Base-by-base conservation (phyloP, 225 moss, liverwort and hornwort species). In the Neckera pumila region DNA sequence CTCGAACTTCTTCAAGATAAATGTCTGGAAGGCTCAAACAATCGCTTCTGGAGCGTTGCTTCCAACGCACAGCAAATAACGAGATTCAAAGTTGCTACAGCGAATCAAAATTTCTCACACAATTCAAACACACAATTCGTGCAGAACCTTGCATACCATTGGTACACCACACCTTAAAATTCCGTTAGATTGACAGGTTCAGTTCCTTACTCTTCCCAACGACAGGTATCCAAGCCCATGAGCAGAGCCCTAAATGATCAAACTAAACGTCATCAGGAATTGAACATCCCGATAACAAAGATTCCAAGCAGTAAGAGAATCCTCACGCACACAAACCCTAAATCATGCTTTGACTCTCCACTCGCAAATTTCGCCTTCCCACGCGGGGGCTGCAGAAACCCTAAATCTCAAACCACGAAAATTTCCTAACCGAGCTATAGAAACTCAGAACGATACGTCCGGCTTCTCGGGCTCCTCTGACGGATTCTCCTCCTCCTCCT, bases 381-480 rank as follows among this genome's bases (percentile, higher is more conserved):
- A 7, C n/a, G 38, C 16, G 6, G 57, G 26, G n/a, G 56, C 56
- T 57, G 26, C 57, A 38, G 25, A 72, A 89, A 76, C 83, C 88
- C 89, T 91, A 90, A 82, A 87, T 47, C 53, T 43, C 58, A 26
- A 77, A 88, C 59, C 53, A 71, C 22, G 66, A 91, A 87, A 93
- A 75, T 84, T 81, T 65, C 66, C 86, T 87, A 80, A 10, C 8
- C 63, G 42, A 61, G 30, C 58, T 36, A 10, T 9, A 56, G 34
- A 76, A 31, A 28, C 82, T 90, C 86, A 90, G 59, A 89, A 92
- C 42, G 87, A 81, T 1, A 92, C 90, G 22, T 96, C 95, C 27
- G 95, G 97, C 89, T 98, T 97, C 83, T 97, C 95, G 8, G 96
- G 96, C 89, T 98, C 96, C 3, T 97, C 97, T 4, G 86, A 19